phyloP scores from a whole-genome alignment of 768 basidiomycete genomes.

The Suillus fuscotomentosus region DNA sequence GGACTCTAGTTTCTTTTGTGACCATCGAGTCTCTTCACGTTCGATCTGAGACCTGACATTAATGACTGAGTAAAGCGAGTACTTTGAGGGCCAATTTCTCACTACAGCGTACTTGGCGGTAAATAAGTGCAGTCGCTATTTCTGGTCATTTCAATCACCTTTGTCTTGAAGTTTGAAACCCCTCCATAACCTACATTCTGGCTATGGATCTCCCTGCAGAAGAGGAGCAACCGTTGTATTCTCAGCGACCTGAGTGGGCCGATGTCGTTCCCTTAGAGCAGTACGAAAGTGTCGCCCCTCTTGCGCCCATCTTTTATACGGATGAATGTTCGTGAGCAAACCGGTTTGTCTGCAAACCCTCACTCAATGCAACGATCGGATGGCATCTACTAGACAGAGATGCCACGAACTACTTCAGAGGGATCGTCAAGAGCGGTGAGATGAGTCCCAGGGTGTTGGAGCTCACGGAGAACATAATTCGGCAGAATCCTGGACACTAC shows the following conservation, averaged over 20 bases:
- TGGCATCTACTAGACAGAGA: conserved; percentile 67
- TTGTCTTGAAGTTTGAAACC: conserved; percentile 1
- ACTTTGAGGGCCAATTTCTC: not conserved
- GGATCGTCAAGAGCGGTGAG: conserved; percentile 74
- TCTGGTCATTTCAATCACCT: not conserved
- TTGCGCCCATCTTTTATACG: conserved; percentile 92
- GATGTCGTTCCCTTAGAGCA: conserved; percentile 82
- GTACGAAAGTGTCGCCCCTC: conserved; percentile 71
- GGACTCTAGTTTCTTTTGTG: conserved; percentile 6
- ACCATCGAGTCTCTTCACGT: not conserved
- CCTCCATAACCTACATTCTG: not conserved
- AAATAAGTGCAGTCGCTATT: not conserved
- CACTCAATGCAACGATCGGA: conserved; percentile 9
- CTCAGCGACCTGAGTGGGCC: conserved; percentile 70
- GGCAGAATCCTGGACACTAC: conserved; percentile 94
- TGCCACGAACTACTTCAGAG: conserved; percentile 91
- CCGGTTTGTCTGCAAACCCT: conserved; percentile 1
- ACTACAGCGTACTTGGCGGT: not conserved
- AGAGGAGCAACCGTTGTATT: conserved; percentile 40
- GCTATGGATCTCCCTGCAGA: conserved; percentile 1
- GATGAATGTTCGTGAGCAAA: conserved; percentile 67
- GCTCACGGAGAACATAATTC: conserved; percentile 86
- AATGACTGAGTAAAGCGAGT: too few species aligned
- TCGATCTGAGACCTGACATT: too few species aligned
- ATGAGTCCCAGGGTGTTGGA: conserved; percentile 78